Base-by-base conservation (phyloP, 1,284 basidiomycete genomes). In the Lentinus polychrous region DNA sequence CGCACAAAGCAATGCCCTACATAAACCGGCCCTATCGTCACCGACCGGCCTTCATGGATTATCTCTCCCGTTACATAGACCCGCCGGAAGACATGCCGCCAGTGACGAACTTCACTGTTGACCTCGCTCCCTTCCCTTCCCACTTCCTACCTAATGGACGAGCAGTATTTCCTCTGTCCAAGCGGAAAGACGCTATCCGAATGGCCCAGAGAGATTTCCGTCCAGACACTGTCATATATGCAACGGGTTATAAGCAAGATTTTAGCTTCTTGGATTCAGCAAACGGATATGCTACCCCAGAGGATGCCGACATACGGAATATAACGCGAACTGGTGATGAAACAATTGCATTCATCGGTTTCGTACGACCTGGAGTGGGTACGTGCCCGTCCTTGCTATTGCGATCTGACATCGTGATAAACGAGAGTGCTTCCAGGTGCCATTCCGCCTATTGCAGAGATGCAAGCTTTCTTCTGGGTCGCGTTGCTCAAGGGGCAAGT, bases 401-500 rank as follows among this genome's bases (percentile, higher is more conserved):
- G n/a, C n/a, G n/a, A n/a, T n/a, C n/a, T 5, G 6, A 7, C 12
- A 37, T 15, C 35, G n/a, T 33, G 12, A 2, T 17, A 32, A n/a
- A 7, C 32, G 33, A 41, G 14, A 17, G 14, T 20, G 17, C 15
- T 15, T 24, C 5, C 42, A 67, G 79, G 81, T 51, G 81, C 81
- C 0, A 84, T 84, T 47, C 82, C 82, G 0, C 81, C 82, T 0
- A 78, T 83, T 46, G 73, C 80, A 1, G 82, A 85, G 62, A 78
- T 81, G 72, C 80, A 82, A 57, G 64, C 72, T 0, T 77, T 82
- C 61, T 74, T 82, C 51, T 83, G 79, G 78, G 74, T 78, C 39
- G 71, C 76, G 2, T 57, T 82, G 6, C 60, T 81, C 18, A 72
- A 72, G 50, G 64, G 66, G 2, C 63, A 69, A 45, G 65, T 78